Conservation (phyloP, 306 rosid species). For the Hippophae gyantsensis region DNA sequence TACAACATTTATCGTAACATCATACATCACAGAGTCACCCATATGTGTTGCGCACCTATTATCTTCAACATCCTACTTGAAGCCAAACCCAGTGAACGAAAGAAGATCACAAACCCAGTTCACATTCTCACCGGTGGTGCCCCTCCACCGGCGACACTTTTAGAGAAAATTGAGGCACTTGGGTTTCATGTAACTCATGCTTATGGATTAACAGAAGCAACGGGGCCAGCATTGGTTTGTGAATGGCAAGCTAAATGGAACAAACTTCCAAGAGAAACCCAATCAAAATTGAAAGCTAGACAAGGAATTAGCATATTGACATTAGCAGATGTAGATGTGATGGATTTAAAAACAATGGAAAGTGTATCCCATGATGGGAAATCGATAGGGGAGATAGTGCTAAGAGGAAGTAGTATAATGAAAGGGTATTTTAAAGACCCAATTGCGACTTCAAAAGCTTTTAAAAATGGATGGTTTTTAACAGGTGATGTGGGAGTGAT, state of each 20-base stretch:
- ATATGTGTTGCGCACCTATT: conserved; percentile 91
- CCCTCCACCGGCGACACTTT: conserved; percentile 60
- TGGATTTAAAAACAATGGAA: conserved; percentile 49
- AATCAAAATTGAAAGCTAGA: conserved; percentile 56
- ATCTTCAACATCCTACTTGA: conserved; percentile 59
- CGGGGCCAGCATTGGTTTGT: conserved; percentile 82
- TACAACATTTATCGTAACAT: conserved; percentile 48
- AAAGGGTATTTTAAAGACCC: conserved; percentile 69
- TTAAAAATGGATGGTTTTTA: conserved; percentile 65
- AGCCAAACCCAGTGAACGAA: conserved; percentile 28
- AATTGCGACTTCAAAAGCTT: conserved; percentile 36
- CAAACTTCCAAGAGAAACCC: conserved; percentile 23
- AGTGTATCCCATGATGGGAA: conserved; percentile 62
- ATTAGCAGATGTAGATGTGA: conserved; percentile 63
- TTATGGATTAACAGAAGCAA: conserved; percentile 80
- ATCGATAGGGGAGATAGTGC: conserved; percentile 68
- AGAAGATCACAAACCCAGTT: conserved; percentile 19
- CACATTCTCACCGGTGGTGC: conserved; percentile 87
- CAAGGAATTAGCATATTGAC: conserved; percentile 72
- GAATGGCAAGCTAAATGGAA: conserved; percentile 86
- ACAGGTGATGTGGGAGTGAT: conserved; percentile 85
- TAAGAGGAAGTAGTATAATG: conserved; percentile 78
- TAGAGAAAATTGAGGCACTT: conserved; percentile 38
- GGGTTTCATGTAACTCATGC: conserved; percentile 93
- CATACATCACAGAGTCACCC: conserved; percentile 49